Evolutionary conservation across 768 basidiomycete genomes (phyloP), one percentile per base, ranked within the genome.

Genomic region (Galerina marginata): DNA sequence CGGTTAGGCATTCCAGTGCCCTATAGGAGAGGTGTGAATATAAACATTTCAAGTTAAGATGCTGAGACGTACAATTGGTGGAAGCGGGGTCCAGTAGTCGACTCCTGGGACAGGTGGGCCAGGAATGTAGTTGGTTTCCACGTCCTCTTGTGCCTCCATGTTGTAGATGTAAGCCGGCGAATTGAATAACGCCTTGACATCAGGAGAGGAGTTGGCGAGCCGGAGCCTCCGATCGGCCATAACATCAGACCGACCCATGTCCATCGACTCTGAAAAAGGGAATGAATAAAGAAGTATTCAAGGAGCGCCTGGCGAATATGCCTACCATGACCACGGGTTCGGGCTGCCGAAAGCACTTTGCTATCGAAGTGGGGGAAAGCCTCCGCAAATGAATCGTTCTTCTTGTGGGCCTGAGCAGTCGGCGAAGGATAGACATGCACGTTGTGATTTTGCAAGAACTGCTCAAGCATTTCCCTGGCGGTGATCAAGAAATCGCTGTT

Each of bases 311-410:
- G 49, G 43, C 38, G 47, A 33, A 50, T 42, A 46, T 25, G 72
- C 77, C 61, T 65, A 81, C 81, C 83, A 74, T 81, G 79, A 70
- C 91, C 90, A 59, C 86, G 84, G 51, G 87, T 85, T 67, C 87
- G 83, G 9, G 90, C 86, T 20, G 91, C 89, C 14, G 95, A 89
- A 49, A 97, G 81, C 1, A 97, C 87, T 74, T 95, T 97, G 77
- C 93, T 94, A 71, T 97, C 94, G 73, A 97, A 96, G 74, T 96
- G 95, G 25, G 95, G 92, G 82, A 96, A 96, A 2, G 95, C 93
- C 71, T 96, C 95, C 37, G 95, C 90, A 69, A 96, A 96, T 1
- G 95, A 94, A 69, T 98, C 96, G 6, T 90, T 91, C 47, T 94
- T 83, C 75, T 90, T 94, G 72, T 92, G 93, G 2, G 85, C 85